These are phyloP conservation scores for Isoetes engelmannii DNA, from an alignment of 83 land plant genomes.

Conservation along the genomic window DNA sequence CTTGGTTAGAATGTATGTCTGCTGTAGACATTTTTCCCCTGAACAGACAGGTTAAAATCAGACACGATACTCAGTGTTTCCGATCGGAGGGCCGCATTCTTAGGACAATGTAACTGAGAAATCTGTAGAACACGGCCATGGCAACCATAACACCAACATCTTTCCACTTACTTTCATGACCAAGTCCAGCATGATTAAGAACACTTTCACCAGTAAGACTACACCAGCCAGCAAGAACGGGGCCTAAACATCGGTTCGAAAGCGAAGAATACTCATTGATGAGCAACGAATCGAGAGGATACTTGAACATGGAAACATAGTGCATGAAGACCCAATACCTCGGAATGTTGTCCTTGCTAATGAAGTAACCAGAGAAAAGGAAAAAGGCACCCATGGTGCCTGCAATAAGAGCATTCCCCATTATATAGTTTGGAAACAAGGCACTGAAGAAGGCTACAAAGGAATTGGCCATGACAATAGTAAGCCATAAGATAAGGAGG, in stretches of 20 bases:
- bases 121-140: slow-evolving; percentile 52
- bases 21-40: too few relatives aligned
- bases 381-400: slow-evolving; percentile 85
- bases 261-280: slow-evolving; percentile 69
- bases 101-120: slow-evolving; percentile 21
- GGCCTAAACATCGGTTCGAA: slow-evolving; percentile 26
- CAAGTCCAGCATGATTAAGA: slow-evolving; percentile 48
- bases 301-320: slow-evolving; percentile 80
- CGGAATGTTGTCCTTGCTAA: slow-evolving; percentile 61
- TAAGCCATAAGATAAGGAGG: slow-evolving; percentile 66
- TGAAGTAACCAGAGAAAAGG: slow-evolving; percentile 92
- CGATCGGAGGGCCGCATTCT: slow-evolving; percentile 14
- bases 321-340: slow-evolving; percentile 83
- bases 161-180: slow-evolving; percentile 52
- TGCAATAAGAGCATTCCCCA: slow-evolving; percentile 68
- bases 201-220: slow-evolving; percentile 51
- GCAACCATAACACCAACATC: slow-evolving; percentile 52
- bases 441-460: slow-evolving; percentile 84
- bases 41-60: too few relatives aligned
- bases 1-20: too few relatives aligned
- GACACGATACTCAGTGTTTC: slow-evolving; percentile 21
- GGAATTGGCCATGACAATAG: slow-evolving; percentile 74
- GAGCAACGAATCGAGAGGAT: slow-evolving; percentile 79
- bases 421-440: slow-evolving; percentile 67
- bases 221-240: slow-evolving; percentile 37